Conservation (phyloP, 2,329 filamentous ascomycete genomes). For the Lasiodiplodia citricola region DNA sequence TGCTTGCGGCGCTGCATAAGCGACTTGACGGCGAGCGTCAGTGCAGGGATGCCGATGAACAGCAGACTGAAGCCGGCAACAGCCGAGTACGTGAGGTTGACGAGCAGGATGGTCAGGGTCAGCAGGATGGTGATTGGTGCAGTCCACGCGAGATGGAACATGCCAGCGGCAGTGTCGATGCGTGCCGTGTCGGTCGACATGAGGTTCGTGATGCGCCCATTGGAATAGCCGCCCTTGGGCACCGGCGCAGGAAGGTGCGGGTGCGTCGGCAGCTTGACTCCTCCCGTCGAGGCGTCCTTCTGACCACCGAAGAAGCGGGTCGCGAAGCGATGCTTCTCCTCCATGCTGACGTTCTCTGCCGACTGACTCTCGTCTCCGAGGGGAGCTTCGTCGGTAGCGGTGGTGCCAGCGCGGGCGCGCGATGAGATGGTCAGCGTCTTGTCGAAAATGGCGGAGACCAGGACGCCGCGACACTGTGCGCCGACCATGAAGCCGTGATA, state of each 20-base stretch:
- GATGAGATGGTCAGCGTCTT: conserved; percentile 90
- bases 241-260: conserved; percentile 56
- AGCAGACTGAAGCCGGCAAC: conserved; percentile 88
- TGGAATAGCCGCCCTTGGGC: conserved; percentile 86
- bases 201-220: conserved; percentile 87
- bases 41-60: conserved; percentile 74
- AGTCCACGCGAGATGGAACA: conserved; percentile 93
- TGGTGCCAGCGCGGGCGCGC: conserved; percentile 82
- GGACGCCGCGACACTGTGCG: conserved; percentile 77
- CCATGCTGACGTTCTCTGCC: conserved; percentile 41
- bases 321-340: conserved; percentile 54
- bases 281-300: conserved; percentile 48
- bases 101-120: conserved; percentile 76
- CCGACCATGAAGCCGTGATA: conserved; percentile 92
- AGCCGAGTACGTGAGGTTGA: conserved; percentile 90
- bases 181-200: conserved; percentile 97
- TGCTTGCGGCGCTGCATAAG: conserved; percentile 75
- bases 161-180: conserved; percentile 82
- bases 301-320: conserved; percentile 43
- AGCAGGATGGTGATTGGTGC: conserved; percentile 78
- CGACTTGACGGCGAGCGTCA: conserved; percentile 76
- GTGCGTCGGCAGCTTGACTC: conserved; percentile 47
- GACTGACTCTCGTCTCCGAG: conserved; percentile 50
- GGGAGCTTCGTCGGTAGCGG: conserved; percentile 48
- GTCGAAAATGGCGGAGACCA: conserved; percentile 88